These are phyloP conservation scores for Kodamaea sagamina DNA, from an alignment of 805 yeast species.

Conservation along the genomic window DNA sequence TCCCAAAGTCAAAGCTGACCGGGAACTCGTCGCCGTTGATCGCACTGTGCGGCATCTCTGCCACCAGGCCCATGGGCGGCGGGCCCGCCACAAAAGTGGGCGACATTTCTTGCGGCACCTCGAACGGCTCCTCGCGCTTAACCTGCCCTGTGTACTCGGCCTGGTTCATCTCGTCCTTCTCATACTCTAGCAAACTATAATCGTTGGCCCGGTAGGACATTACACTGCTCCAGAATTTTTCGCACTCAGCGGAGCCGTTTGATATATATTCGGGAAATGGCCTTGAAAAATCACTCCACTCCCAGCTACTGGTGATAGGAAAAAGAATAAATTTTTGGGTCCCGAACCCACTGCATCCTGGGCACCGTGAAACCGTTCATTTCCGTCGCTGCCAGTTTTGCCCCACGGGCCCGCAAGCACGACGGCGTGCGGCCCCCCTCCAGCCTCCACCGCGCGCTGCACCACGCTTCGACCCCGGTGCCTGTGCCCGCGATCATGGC, in stretches of 20 bases:
- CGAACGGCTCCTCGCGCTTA: constrained; percentile 1
- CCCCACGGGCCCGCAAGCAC: background rate
- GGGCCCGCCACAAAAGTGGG: constrained; percentile 4
- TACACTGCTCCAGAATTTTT: background rate
- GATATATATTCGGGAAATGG: background rate
- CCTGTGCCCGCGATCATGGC: constrained; percentile 1
- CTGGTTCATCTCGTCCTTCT: background rate
- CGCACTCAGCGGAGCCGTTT: background rate
- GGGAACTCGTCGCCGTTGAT: constrained; percentile 16
- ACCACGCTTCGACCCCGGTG: too few relatives aligned
- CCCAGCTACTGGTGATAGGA: constrained; percentile 4
- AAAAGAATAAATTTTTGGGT: constrained; percentile 3
- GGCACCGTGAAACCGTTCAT: background rate
- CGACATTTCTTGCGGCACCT: constrained; percentile 1
- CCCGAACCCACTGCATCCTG: background rate
- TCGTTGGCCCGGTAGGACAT: background rate
- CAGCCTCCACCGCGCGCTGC: too few relatives aligned
- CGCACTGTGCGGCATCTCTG: background rate
- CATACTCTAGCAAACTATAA: background rate
- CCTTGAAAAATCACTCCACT: constrained; percentile 9
- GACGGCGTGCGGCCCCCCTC: too few relatives aligned
- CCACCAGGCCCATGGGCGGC: background rate
- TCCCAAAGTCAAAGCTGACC: constrained; percentile 28
- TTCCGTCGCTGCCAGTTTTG: too few relatives aligned
- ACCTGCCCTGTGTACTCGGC: background rate